Conservation (phyloP, 768 basidiomycete species). For the Suillus americanus region DNA sequence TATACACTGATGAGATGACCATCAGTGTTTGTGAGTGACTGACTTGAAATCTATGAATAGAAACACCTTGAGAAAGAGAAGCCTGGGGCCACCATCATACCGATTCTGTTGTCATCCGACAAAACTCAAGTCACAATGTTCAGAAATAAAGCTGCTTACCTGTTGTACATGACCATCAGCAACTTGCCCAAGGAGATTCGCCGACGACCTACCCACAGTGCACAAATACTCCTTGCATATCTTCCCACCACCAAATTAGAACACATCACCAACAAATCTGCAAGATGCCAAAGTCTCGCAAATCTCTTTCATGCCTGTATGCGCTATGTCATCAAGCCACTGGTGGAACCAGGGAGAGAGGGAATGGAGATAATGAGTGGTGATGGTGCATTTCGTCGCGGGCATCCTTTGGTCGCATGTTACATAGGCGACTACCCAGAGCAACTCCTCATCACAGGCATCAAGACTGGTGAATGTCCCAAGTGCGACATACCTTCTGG, state of each 20-base stretch:
- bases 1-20: too few relatives aligned
- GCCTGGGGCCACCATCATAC: constrained; percentile 2
- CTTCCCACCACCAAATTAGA: constrained; percentile 3
- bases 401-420: constrained; percentile 23
- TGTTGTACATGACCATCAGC: constrained; percentile 26
- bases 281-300: constrained; percentile 22
- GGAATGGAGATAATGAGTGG: constrained; percentile 33
- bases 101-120: constrained; percentile 23
- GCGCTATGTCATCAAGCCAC: constrained; percentile 26
- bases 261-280: constrained; percentile 13
- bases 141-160: constrained; percentile 17
- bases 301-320: constrained; percentile 41
- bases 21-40: too few relatives aligned
- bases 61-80: constrained; percentile 15
- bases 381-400: constrained; percentile 39
- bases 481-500: too few relatives aligned
- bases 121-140: constrained; percentile 19
- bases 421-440: constrained; percentile 22
- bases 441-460: constrained; percentile 15
- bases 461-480: constrained; percentile 17
- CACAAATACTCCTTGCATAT: constrained; percentile 1
- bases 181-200: constrained; percentile 40
- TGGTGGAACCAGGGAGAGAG: constrained; percentile 24
- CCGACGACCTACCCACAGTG: constrained; percentile 28
- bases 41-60: too few relatives aligned